These are phyloP conservation scores for Myriosclerotinia duriaeana DNA, from an alignment of 2,329 filamentous ascomycete genomes.

Conservation along the genomic window DNA sequence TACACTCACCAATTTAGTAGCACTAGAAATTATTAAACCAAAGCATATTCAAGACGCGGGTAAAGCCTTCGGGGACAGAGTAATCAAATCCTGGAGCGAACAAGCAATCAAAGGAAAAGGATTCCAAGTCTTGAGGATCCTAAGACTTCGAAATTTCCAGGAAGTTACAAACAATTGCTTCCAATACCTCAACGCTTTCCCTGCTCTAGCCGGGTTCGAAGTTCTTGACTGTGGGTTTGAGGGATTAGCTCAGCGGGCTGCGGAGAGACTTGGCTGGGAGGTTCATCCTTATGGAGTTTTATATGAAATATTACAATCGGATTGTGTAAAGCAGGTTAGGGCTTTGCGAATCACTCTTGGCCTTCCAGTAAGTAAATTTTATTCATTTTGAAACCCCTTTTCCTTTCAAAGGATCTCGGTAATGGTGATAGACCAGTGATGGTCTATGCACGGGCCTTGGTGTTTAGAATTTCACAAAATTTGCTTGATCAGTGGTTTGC, in stretches of 20 bases:
- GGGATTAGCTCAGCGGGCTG: constrained; percentile 15
- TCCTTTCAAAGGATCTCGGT: not conserved
- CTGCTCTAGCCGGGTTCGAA: constrained; percentile 38
- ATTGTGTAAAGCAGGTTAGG: constrained; percentile 31
- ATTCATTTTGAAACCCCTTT: not conserved
- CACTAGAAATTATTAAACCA: constrained; percentile 37
- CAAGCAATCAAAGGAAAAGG: constrained; percentile 33
- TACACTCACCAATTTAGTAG: constrained; percentile 37
- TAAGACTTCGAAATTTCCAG: constrained; percentile 38
- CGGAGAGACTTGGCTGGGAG: constrained; percentile 34
- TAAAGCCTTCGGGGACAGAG: constrained; percentile 31
- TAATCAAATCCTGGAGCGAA: constrained; percentile 40
- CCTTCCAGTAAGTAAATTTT: constrained; percentile 2
- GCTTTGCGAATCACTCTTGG: constrained; percentile 25
- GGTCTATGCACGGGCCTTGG: constrained; percentile 2
- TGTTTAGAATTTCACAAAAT: not conserved
- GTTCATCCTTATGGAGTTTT: constrained; percentile 25
- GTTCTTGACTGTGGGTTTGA: constrained; percentile 34
- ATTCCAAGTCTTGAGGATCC: constrained; percentile 39
- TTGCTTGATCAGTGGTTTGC: not conserved
- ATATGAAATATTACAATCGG: constrained; percentile 30
- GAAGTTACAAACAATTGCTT: constrained; percentile 38
- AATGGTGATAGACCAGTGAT: not conserved
- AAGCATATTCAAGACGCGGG: not conserved
- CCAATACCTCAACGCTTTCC: constrained; percentile 38